These are phyloP conservation scores for Tylopilus plumbeoviolaceoides DNA, from an alignment of 768 basidiomycete species.

Conservation along the genomic window DNA sequence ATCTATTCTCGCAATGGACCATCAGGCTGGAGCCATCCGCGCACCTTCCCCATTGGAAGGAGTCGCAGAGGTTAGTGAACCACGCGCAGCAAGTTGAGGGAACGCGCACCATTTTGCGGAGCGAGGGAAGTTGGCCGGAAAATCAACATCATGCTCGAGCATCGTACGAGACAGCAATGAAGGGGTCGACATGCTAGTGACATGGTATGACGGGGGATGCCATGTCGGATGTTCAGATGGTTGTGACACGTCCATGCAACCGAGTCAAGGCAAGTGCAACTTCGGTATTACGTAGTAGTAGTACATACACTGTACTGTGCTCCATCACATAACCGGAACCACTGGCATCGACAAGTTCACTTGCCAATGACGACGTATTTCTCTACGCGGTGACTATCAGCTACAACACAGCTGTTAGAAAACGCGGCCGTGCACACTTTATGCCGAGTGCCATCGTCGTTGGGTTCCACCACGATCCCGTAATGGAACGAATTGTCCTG, in stretches of 20 bases:
- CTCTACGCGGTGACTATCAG: not conserved
- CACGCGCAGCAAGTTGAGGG: not conserved
- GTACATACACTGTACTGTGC: no score
- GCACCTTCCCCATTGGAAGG: constrained; percentile 47
- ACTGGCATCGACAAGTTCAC: not conserved
- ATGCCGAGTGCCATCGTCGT: not conserved
- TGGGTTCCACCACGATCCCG: not conserved
- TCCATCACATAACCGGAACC: no score
- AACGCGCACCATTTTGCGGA: constrained; percentile 51
- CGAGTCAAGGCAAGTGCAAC: no score
- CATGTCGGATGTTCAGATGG: constrained; percentile 17
- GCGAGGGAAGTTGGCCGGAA: constrained; percentile 48
- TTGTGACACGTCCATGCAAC: not conserved
- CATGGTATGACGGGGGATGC: constrained; percentile 31
- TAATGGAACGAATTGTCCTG: constrained; percentile 2
- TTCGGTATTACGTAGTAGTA: no score
- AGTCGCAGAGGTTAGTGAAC: not conserved
- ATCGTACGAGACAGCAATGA: constrained; percentile 5
- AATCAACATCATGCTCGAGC: constrained; percentile 22
- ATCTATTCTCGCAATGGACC: constrained; percentile 66
- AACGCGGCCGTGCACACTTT: constrained; percentile 10
- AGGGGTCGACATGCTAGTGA: constrained; percentile 15
- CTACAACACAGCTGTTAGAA: not conserved
- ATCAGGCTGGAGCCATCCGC: constrained; percentile 69
- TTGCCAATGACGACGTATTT: constrained; percentile 3